phyloP scores from a whole-genome alignment of 805 yeast genomes.

The Candida insectalens region DNA sequence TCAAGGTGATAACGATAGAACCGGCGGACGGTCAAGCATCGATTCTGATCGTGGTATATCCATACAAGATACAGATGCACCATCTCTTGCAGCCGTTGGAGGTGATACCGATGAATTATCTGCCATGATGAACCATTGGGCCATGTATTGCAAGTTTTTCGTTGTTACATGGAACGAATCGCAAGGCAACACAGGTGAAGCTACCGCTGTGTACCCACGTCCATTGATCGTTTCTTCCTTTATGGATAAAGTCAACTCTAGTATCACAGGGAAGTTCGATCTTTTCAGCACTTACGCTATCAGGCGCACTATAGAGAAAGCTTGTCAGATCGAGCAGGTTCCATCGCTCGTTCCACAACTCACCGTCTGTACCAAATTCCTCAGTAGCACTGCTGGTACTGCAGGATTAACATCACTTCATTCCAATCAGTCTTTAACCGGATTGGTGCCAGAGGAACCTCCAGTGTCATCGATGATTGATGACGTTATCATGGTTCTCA shows the following conservation, averaged over 20 bases:
- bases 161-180: constrained; percentile 57
- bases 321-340: constrained; percentile 68
- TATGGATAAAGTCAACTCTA: constrained; percentile 40
- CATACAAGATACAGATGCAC: not conserved
- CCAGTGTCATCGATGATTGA: constrained; percentile 82
- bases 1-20: constrained; percentile 20
- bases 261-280: constrained; percentile 56
- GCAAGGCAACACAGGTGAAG: constrained; percentile 13
- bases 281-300: constrained; percentile 55
- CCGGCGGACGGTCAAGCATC: constrained; percentile 21
- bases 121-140: constrained; percentile 77
- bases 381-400: constrained; percentile 7
- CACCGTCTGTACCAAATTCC: constrained; percentile 18
- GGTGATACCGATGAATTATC: constrained; percentile 61
- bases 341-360: constrained; percentile 41
- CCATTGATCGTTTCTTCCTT: constrained; percentile 47
- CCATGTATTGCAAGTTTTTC: constrained; percentile 65
- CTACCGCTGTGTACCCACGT: constrained; percentile 33
- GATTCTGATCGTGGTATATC: constrained; percentile 14
- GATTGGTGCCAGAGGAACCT: constrained; percentile 39
- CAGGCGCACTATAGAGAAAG: constrained; percentile 71
- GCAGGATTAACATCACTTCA: not conserved
- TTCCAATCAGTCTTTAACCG: constrained; percentile 14
- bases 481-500: constrained; percentile 68
- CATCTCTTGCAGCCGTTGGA: constrained; percentile 56